Evolutionary conservation across 345 rosid genomes (phyloP).

Genomic region (Jatropha curcas): DNA sequence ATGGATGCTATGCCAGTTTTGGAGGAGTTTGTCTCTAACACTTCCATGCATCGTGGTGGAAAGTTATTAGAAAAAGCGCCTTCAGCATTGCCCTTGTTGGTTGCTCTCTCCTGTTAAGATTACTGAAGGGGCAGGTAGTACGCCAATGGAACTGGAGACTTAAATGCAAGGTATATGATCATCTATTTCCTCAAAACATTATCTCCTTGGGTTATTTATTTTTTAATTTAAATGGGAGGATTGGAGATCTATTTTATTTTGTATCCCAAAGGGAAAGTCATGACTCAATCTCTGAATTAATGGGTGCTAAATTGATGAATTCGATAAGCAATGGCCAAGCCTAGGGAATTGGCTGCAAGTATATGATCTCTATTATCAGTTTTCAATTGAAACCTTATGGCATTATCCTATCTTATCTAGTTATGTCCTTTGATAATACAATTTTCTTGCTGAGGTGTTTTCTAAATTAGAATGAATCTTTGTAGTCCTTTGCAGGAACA

Average conservation of each 20-base stretch:
- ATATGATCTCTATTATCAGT: neutral
- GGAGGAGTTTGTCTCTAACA: slow-evolving; percentile 78
- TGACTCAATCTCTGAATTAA: neutral
- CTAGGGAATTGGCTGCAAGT: no score
- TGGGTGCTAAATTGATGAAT: neutral
- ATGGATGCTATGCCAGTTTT: slow-evolving; percentile 60
- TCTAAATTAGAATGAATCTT: slow-evolving; percentile 23
- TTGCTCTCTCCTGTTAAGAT: slow-evolving; percentile 81
- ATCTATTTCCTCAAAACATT: neutral
- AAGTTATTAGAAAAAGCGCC: slow-evolving; percentile 78
- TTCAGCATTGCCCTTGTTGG: slow-evolving; percentile 81
- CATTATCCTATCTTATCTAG: neutral
- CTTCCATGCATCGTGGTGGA: slow-evolving; percentile 88
- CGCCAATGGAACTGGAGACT: slow-evolving; percentile 37
- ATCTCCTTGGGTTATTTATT: neutral
- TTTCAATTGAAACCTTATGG: neutral
- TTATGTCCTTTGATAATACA: neutral
- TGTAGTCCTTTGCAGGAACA: slow-evolving; percentile 62
- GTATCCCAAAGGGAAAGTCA: neutral
- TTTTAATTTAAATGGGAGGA: no score
- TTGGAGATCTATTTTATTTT: neutral
- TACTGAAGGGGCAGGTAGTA: slow-evolving; percentile 48
- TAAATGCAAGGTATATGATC: slow-evolving; percentile 62
- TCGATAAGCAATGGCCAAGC: no score
- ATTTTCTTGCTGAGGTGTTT: slow-evolving; percentile 7